phyloP scores from a whole-genome alignment of 345 rosid species.

The Raphanus raphanistrum region DNA sequence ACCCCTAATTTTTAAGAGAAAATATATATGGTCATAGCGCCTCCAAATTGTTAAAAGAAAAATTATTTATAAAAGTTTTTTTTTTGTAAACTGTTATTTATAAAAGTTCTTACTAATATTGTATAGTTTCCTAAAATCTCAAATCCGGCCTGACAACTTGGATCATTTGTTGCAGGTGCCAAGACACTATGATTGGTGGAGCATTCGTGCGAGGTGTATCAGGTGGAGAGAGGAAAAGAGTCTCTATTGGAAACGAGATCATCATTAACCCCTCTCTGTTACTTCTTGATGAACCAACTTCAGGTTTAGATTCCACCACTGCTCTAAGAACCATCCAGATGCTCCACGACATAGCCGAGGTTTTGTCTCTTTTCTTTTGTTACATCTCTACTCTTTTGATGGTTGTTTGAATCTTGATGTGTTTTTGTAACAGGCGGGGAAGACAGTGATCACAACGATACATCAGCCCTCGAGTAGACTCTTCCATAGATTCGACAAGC shows the following conservation, averaged over 20 bases:
- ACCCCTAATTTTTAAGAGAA: too few species aligned
- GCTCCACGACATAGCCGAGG: conserved; percentile 91
- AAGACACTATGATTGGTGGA: conserved; percentile 96
- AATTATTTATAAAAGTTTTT: too few species aligned
- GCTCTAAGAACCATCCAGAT: conserved; percentile 80
- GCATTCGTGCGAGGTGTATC: conserved; percentile 97
- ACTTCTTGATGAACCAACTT: conserved; percentile 98
- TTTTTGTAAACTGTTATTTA: too few species aligned
- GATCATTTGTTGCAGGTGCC: conserved; percentile 54
- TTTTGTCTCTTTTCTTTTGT: conserved; percentile 3
- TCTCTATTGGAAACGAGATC: conserved; percentile 88
- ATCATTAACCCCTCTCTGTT: conserved; percentile 88
- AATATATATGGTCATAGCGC: too few species aligned
- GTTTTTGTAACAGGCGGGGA: conserved; percentile 61
- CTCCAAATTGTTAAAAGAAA: too few species aligned
- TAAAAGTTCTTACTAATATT: too few species aligned
- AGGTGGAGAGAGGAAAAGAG: conserved; percentile 97
- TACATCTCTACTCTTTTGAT: background rate
- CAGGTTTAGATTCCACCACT: conserved; percentile 97
- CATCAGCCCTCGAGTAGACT: conserved; percentile 98
- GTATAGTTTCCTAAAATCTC: too few species aligned
- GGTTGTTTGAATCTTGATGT: conserved; percentile 9
- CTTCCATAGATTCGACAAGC: conserved; percentile 88
- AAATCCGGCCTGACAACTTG: background rate
- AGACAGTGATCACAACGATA: conserved; percentile 87